Evolutionary conservation across 2,329 filamentous ascomycete species (phyloP), one percentile per base, ranked within the genome.

Genomic region (Neopestalotiopsis sp.): DNA sequence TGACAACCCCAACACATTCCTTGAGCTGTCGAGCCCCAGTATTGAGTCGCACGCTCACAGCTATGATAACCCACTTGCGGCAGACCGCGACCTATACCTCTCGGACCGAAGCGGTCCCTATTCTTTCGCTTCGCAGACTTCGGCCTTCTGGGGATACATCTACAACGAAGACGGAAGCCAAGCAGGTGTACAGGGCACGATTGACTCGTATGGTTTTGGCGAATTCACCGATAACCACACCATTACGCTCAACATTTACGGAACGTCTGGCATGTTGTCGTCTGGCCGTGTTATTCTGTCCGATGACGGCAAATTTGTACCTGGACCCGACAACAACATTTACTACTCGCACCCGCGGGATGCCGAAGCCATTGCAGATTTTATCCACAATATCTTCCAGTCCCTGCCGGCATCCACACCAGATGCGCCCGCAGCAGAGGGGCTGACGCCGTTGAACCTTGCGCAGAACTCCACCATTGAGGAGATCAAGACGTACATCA

Each of bases 171-270:
- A 85, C 65, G 84, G 83, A 6, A 76, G 74, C 12, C 74, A 77
- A 4, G 79, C 82, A 3, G 85, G 82, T 0, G 79, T 87, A 28
- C 86, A 89, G 71, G 86, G 86, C 6, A 88, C 86, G 0, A 84
- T 88, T 67, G 84, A 84, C 75, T 82, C 83, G 0, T 77, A 83
- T 0, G 86, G 86, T 2, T 82, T 78, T 56, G 74, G 76, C 1
- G 82, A 78, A 9, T 84, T 76, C 72, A 81, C 69, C 1, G 72
- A 74, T 42, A 79, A 80, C 65, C 79, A 84, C 69, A 86, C 84
- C 69, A 84, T 89, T 65, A 88, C 86, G 0, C 79, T 89, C 24
- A 89, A 89, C 74, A 76, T 89, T 4, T 89, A 89, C 77, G 86
- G 86, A 9, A 89, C 86, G 0, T 88, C 85, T 0, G 86, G 86